Evolutionary conservation across 441 rosid genomes (phyloP).

Genomic region (Kokia cookei): DNA sequence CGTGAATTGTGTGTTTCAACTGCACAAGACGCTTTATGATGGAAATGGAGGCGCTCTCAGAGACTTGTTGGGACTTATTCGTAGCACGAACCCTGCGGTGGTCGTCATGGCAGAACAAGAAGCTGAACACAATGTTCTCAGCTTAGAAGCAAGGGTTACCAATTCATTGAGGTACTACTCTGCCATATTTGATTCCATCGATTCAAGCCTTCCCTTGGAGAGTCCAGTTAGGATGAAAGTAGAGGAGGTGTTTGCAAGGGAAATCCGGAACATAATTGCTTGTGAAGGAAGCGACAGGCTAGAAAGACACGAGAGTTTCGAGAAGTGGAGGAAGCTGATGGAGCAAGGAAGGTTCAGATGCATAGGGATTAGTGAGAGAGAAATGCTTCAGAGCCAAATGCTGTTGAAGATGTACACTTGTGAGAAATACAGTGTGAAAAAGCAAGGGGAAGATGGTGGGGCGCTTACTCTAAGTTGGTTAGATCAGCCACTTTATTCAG

Average conservation of each 20-base stretch:
- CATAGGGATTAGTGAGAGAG: slow-evolving; percentile 60
- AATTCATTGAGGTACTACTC: slow-evolving; percentile 73
- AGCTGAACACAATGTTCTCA: slow-evolving; percentile 45
- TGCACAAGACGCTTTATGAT: slow-evolving; percentile 80
- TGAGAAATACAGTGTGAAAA: slow-evolving; percentile 38
- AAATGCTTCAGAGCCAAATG: slow-evolving; percentile 74
- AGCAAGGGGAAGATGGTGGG: slow-evolving; percentile 36
- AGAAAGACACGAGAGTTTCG: slow-evolving; percentile 79
- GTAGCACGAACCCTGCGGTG: slow-evolving; percentile 67
- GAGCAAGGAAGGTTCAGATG: slow-evolving; percentile 75
- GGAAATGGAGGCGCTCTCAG: slow-evolving; percentile 57
- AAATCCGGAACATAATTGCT: slow-evolving; percentile 73
- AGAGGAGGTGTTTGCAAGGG: slow-evolving; percentile 82
- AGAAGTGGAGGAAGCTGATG: slow-evolving; percentile 67
- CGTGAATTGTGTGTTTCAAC: slow-evolving; percentile 68
- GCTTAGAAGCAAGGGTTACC: slow-evolving; percentile 57
- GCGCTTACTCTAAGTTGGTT: slow-evolving; percentile 71
- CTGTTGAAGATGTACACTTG: slow-evolving; percentile 70
- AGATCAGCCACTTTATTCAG: slow-evolving; percentile 81
- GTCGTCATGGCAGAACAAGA: slow-evolving; percentile 81
- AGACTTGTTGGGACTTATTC: slow-evolving; percentile 67
- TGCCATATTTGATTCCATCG: slow-evolving; percentile 71
- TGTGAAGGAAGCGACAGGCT: slow-evolving; percentile 83
- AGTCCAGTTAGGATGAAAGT: slow-evolving; percentile 63
- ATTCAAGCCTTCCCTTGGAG: slow-evolving; percentile 51